Percentiles rank a stretch among this genome's conserved stretches.
phyloP scores from a whole-genome alignment of 768 basidiomycete species.

The Pisolithus microcarpus region DNA sequence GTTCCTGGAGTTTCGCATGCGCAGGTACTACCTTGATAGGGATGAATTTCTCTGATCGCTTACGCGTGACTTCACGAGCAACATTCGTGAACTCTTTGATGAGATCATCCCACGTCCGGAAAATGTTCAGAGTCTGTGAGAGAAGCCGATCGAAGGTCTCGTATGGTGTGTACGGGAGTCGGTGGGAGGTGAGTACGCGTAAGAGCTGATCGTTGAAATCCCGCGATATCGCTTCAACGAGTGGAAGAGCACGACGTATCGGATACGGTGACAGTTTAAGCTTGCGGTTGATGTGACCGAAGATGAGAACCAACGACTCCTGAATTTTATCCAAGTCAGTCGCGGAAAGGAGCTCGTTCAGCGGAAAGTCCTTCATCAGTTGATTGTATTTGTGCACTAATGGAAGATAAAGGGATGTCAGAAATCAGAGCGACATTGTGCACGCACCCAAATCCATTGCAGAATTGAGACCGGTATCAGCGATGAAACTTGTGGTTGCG shows the following conservation, averaged over 20 bases:
- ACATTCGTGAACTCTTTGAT: slow-evolving; percentile 92
- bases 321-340: slow-evolving; percentile 95
- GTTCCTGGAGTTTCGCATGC: slow-evolving; percentile 86
- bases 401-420: background rate
- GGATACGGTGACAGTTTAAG: slow-evolving; percentile 95
- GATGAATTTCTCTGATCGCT: slow-evolving; percentile 87
- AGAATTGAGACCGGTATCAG: slow-evolving; percentile 94
- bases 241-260: slow-evolving; percentile 88
- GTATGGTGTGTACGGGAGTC: slow-evolving; percentile 90
- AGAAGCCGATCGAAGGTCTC: slow-evolving; percentile 88
- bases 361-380: slow-evolving; percentile 97
- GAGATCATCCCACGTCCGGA: slow-evolving; percentile 81
- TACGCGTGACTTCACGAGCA: slow-evolving; percentile 86
- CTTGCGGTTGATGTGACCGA: slow-evolving; percentile 91
- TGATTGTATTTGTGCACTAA: slow-evolving; percentile 96
- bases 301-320: slow-evolving; percentile 81
- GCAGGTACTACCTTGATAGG: slow-evolving; percentile 92
- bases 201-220: slow-evolving; percentile 96
- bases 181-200: slow-evolving; percentile 83
- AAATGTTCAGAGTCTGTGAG: slow-evolving; percentile 65
- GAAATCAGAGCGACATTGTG: background rate
- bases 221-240: slow-evolving; percentile 95
- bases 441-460: slow-evolving; percentile 77
- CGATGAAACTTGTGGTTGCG: slow-evolving; percentile 95
- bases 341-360: slow-evolving; percentile 93